A percentile compares a stretch with the other conserved stretches of the same genome.
Conservation (phyloP, 2,329 filamentous ascomycete species). For the Trichoderma atroviride region DNA sequence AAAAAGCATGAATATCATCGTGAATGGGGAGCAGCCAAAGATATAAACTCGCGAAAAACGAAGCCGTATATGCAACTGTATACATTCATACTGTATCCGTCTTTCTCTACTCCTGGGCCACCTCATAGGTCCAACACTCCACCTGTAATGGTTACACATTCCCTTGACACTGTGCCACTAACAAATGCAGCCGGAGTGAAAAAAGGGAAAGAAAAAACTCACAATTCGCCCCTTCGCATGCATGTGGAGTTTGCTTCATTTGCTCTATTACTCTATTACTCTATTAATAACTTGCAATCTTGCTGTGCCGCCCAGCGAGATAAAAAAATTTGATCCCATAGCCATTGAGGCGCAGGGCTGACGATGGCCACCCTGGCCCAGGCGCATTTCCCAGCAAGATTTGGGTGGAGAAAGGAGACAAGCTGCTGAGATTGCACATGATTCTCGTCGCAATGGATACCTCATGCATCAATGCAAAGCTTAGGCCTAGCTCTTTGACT, state of each 20-base stretch:
- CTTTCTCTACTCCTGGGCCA: not conserved
- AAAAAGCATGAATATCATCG: not conserved
- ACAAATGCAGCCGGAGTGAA: not conserved
- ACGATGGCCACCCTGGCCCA: not conserved
- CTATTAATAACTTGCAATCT: conserved; percentile 25
- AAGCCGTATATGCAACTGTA: not conserved
- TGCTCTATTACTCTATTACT: not conserved
- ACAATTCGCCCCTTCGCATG: conserved; percentile 7
- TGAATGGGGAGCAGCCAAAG: not conserved
- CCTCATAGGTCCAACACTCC: not conserved
- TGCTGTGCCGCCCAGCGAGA: conserved; percentile 19
- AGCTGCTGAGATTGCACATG: conserved; percentile 21
- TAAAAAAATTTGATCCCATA: conserved; percentile 4
- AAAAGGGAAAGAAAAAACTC: not conserved
- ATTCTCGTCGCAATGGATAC: conserved; percentile 11
- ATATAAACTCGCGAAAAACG: not conserved
- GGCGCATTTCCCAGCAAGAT: conserved; percentile 22
- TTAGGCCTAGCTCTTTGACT: not conserved
- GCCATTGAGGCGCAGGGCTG: conserved; percentile 23
- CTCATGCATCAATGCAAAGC: conserved; percentile 17
- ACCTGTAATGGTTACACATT: not conserved
- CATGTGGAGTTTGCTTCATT: conserved; percentile 24
- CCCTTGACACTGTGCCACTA: conserved; percentile 6
- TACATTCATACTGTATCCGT: not conserved
- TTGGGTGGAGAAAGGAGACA: conserved; percentile 25